Conservation (phyloP, 139 green algal species). For the Nannochloris sp. region DNA sequence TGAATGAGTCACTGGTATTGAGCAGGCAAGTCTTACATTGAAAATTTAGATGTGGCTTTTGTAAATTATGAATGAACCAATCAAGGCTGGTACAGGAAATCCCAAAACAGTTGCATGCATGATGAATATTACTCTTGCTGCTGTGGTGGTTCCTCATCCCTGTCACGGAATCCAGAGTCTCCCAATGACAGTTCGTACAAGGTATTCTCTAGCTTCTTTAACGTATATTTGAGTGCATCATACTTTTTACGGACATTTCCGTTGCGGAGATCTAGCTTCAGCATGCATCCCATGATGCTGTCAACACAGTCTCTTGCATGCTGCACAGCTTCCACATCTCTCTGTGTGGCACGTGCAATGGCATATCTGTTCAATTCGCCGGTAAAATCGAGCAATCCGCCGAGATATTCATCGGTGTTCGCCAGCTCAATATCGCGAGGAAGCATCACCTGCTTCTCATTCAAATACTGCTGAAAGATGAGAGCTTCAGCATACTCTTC, state of each 20-base stretch:
- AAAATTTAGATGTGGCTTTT: not conserved
- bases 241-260: constrained; percentile 66
- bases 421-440: constrained; percentile 45
- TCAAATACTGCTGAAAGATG: constrained; percentile 59
- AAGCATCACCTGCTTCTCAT: constrained; percentile 40
- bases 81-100: no score
- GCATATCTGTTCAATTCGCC: constrained; percentile 69
- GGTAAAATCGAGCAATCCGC: constrained; percentile 71
- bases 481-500: constrained; percentile 61
- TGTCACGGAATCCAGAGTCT: constrained; percentile 26
- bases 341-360: constrained; percentile 46
- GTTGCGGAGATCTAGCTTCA: constrained; percentile 69
- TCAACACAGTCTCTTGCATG: constrained; percentile 54
- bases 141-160: not conserved
- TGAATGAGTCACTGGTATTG: not conserved
- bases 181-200: constrained; percentile 68
- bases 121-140: not conserved
- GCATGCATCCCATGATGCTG: constrained; percentile 10
- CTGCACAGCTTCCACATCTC: constrained; percentile 49
- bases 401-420: constrained; percentile 67
- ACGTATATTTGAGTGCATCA: constrained; percentile 68
- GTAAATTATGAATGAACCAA: not conserved
- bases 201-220: constrained; percentile 62
- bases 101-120: no score
- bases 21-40: no score